Evolutionary conservation across 1,284 basidiomycete genomes (phyloP).

Genomic region (Hypsizygus ulmarius): DNA sequence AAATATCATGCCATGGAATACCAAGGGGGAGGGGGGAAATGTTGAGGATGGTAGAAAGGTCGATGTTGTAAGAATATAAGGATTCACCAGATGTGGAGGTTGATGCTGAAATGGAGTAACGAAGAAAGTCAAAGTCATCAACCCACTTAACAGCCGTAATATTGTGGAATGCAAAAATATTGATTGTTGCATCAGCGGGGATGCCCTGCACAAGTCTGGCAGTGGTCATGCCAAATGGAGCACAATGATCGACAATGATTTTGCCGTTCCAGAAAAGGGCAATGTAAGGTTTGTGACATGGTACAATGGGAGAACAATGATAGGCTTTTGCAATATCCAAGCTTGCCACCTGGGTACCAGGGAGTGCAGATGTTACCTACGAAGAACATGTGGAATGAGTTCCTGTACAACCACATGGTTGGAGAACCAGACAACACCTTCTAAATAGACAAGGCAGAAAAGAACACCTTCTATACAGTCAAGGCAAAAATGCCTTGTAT

Average conservation of each 20-base stretch:
- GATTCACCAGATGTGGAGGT: not conserved
- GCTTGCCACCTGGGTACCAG: conserved; percentile 23
- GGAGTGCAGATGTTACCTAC: conserved; percentile 24
- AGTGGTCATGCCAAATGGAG: not conserved
- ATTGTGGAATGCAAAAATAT: not conserved
- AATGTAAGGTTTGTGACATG: conserved; percentile 23
- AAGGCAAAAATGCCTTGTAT: too few species aligned
- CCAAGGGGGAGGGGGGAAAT: conserved; percentile 19
- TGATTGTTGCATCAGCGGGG: not conserved
- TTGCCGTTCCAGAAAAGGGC: not conserved
- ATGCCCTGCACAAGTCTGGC: not conserved
- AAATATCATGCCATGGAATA: conserved; percentile 31
- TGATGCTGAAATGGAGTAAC: conserved; percentile 20
- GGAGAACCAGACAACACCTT: too few species aligned
- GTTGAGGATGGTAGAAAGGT: conserved; percentile 14
- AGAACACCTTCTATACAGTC: too few species aligned
- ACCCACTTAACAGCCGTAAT: conserved; percentile 29
- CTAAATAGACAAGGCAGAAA: too few species aligned
- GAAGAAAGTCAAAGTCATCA: conserved; percentile 30
- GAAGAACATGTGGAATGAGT: too few species aligned
- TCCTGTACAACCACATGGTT: too few species aligned
- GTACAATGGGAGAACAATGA: conserved; percentile 23
- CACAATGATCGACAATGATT: conserved; percentile 3
- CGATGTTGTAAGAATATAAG: conserved; percentile 18
- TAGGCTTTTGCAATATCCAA: conserved; percentile 29